phyloP scores from a whole-genome alignment of 116 monocot genomes.

The Papilionanthe hybrid region DNA sequence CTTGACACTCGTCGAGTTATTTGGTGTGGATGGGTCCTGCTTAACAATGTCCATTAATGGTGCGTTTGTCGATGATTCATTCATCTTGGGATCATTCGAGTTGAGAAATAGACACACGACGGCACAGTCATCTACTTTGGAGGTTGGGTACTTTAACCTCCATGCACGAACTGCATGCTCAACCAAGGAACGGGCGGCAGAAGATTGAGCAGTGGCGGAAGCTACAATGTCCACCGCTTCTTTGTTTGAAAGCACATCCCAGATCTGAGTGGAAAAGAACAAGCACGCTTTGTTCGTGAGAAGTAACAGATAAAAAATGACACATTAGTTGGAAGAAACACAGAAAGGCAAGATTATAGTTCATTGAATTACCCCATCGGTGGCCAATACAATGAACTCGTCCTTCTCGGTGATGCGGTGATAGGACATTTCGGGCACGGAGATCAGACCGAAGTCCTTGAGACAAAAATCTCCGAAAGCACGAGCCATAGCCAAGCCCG shows the following conservation, averaged over 20 bases:
- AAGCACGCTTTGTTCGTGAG: neutral
- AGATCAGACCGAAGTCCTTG: constrained; percentile 82
- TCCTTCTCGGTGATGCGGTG: constrained; percentile 60
- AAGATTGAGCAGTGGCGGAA: constrained; percentile 40
- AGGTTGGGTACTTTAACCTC: constrained; percentile 61
- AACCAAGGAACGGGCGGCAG: constrained; percentile 55
- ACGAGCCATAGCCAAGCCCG: constrained; percentile 93
- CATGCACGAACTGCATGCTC: constrained; percentile 54
- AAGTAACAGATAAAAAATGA: neutral
- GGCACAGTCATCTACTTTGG: constrained; percentile 82
- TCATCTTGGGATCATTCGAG: neutral
- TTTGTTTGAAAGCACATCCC: constrained; percentile 82
- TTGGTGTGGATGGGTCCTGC: neutral
- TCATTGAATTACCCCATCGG: constrained; percentile 72
- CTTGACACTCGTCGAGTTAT: neutral
- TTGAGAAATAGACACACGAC: constrained; percentile 63
- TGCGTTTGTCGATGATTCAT: neutral
- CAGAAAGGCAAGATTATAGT: neutral
- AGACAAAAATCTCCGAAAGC: constrained; percentile 96
- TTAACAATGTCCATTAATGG: neutral
- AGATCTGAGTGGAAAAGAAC: constrained; percentile 33
- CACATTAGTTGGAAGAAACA: neutral
- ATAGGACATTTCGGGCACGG: constrained; percentile 72
- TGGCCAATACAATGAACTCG: constrained; percentile 81
- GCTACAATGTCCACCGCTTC: constrained; percentile 61